Conservation (phyloP, 805 yeast species). For the Lachancea quebecensis region DNA sequence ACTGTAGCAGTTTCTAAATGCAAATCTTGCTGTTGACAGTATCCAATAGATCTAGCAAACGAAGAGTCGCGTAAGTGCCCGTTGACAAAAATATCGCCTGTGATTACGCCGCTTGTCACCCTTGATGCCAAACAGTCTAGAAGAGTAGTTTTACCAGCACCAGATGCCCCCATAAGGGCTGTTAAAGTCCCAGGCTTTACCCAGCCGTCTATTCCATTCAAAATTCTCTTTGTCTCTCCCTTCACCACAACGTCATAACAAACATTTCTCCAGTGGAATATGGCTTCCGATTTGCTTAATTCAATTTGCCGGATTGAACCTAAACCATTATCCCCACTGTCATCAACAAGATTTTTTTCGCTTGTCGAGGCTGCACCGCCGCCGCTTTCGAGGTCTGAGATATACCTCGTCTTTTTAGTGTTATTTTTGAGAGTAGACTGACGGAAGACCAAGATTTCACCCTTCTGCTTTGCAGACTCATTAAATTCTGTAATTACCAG, state of each 20-base stretch:
- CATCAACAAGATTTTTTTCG: slow-evolving; percentile 23
- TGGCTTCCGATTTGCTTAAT: slow-evolving; percentile 35
- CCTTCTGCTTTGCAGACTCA: slow-evolving; percentile 59
- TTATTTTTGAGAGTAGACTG: slow-evolving; percentile 40
- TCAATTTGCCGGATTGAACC: slow-evolving; percentile 24
- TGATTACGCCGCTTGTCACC: slow-evolving; percentile 59
- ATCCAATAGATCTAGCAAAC: slow-evolving; percentile 72
- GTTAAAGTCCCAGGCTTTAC: slow-evolving; percentile 78
- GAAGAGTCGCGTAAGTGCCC: slow-evolving; percentile 57
- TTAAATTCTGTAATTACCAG: slow-evolving; percentile 49
- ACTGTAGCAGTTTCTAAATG: slow-evolving; percentile 66
- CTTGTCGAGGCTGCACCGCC: slow-evolving; percentile 11
- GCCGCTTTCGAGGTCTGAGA: slow-evolving; percentile 21
- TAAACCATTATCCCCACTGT: slow-evolving; percentile 11
- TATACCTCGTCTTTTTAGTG: slow-evolving; percentile 33
- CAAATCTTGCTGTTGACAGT: slow-evolving; percentile 75
- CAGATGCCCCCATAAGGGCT: slow-evolving; percentile 79
- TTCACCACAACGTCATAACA: slow-evolving; percentile 64
- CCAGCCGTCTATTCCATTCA: slow-evolving; percentile 70
- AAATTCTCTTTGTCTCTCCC: slow-evolving; percentile 50
- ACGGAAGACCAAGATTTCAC: slow-evolving; percentile 62
- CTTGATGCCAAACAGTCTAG: slow-evolving; percentile 68
- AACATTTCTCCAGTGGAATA: slow-evolving; percentile 74
- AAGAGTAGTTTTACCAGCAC: slow-evolving; percentile 80
- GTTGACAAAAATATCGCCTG: slow-evolving; percentile 68